Evolutionary conservation across 345 rosid genomes (phyloP).

Genomic region (Lepidium africanum): DNA sequence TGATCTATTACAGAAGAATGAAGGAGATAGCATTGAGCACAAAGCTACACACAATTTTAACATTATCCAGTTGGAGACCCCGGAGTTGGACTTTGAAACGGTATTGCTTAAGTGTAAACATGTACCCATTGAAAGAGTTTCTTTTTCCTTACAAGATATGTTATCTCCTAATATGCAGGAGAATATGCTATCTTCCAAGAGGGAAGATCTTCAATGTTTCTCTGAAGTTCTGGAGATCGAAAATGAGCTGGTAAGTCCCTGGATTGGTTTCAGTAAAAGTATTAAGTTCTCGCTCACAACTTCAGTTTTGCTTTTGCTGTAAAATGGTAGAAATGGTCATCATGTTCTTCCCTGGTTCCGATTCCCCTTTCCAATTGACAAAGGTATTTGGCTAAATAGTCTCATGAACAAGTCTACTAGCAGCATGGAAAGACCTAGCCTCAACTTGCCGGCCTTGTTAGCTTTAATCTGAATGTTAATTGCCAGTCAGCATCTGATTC

Average conservation of each 20-base stretch:
- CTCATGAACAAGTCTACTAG: neutral
- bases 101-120: constrained; percentile 31
- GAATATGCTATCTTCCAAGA: constrained; percentile 16
- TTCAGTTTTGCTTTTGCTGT: constrained; percentile 4
- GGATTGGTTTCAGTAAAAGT: neutral
- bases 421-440: neutral
- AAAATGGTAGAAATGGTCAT: neutral
- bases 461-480: neutral
- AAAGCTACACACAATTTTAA: constrained; percentile 16
- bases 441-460: neutral
- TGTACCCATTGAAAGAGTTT: neutral
- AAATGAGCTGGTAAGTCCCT: constrained; percentile 34
- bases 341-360: neutral
- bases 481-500: neutral
- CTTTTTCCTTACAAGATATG: neutral
- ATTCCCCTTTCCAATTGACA: neutral
- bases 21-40: constrained; percentile 23
- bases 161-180: constrained; percentile 34
- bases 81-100: constrained; percentile 44
- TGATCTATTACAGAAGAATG: constrained; percentile 37
- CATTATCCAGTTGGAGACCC: constrained; percentile 50
- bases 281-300: neutral
- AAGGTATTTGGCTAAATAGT: neutral
- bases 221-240: constrained; percentile 35
- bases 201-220: constrained; percentile 32